A percentile compares a stretch with the other conserved stretches of the same genome.
Evolutionary conservation across 495 filamentous ascomycete genomes (phyloP).

Genomic region (Penicillium salamii): DNA sequence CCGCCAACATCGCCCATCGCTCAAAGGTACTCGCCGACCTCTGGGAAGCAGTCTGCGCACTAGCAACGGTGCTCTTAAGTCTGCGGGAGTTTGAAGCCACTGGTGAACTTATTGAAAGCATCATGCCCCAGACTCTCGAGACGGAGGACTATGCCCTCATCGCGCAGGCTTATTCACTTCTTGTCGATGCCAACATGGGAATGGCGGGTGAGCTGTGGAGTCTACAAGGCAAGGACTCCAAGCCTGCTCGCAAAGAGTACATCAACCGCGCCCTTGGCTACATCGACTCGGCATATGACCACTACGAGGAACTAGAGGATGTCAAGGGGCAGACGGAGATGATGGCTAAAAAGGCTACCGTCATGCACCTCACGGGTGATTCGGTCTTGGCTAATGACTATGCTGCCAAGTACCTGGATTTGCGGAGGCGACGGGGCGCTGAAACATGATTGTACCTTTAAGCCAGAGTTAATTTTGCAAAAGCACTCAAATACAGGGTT

Average conservation of each 20-base stretch:
- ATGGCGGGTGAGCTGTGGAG: slow-evolving; percentile 57
- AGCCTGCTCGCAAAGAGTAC: slow-evolving; percentile 49
- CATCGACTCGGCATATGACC: slow-evolving; percentile 64
- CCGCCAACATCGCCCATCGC: slow-evolving; percentile 72
- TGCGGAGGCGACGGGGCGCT: slow-evolving; percentile 40
- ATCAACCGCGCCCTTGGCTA: slow-evolving; percentile 63
- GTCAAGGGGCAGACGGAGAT: slow-evolving; percentile 72
- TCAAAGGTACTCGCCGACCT: slow-evolving; percentile 68
- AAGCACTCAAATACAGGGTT: background rate
- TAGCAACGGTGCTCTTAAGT: slow-evolving; percentile 66
- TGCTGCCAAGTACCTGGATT: slow-evolving; percentile 64
- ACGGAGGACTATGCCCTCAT: slow-evolving; percentile 62
- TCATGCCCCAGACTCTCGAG: slow-evolving; percentile 82
- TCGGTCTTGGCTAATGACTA: slow-evolving; percentile 69
- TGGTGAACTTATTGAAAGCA: slow-evolving; percentile 60
- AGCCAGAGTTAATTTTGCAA: background rate
- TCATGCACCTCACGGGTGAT: slow-evolving; percentile 75
- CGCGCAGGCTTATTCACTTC: slow-evolving; percentile 67
- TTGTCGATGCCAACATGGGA: slow-evolving; percentile 83
- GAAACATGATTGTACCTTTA: slow-evolving; percentile 10
- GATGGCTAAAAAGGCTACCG: slow-evolving; percentile 81
- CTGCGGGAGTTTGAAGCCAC: slow-evolving; percentile 75
- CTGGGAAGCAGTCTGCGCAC: slow-evolving; percentile 70
- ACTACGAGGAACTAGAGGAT: slow-evolving; percentile 73
- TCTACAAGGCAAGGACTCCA: slow-evolving; percentile 18